Evolutionary conservation across 2,329 filamentous ascomycete genomes (phyloP).

Genomic region (Teratosphaeria pseudoeucalypti): DNA sequence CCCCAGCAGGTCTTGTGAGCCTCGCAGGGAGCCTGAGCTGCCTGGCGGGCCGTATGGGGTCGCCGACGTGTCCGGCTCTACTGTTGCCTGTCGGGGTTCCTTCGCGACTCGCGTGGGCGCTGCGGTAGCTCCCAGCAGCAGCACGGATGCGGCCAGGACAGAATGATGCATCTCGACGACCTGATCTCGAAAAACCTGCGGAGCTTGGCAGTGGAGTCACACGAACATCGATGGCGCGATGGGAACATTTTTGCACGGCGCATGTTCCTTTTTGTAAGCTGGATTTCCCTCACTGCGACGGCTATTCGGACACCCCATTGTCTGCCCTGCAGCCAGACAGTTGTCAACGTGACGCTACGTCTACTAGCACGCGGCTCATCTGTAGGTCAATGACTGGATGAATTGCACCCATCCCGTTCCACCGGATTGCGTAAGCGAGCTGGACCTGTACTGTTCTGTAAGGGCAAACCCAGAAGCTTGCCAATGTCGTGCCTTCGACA

Average conservation of each 20-base stretch:
- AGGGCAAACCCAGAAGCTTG: background rate
- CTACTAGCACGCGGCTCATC: background rate
- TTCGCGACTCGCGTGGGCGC: background rate
- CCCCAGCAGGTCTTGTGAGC: slow-evolving; percentile 23
- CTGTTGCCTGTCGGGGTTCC: background rate
- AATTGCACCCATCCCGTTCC: background rate
- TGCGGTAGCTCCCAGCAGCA: background rate
- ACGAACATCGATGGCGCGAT: too few relatives aligned
- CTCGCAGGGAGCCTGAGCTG: slow-evolving; percentile 27
- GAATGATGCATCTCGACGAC: background rate
- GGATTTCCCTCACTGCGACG: too few relatives aligned
- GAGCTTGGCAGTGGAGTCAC: background rate
- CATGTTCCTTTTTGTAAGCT: too few relatives aligned
- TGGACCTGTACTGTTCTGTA: background rate
- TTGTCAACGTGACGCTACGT: background rate
- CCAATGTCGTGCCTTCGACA: background rate
- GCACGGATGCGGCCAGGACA: background rate
- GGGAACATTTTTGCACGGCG: too few relatives aligned
- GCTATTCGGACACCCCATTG: background rate
- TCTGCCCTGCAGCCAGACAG: background rate
- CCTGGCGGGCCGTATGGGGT: slow-evolving; percentile 22
- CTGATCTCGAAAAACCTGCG: background rate
- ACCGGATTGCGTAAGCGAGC: background rate
- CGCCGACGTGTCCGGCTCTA: slow-evolving; percentile 3
- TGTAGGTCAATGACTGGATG: background rate